Evolutionary conservation across 148 eudicot genomes (phyloP), one percentile per base, ranked within the genome.

Genomic region (Beta vulgaris): DNA sequence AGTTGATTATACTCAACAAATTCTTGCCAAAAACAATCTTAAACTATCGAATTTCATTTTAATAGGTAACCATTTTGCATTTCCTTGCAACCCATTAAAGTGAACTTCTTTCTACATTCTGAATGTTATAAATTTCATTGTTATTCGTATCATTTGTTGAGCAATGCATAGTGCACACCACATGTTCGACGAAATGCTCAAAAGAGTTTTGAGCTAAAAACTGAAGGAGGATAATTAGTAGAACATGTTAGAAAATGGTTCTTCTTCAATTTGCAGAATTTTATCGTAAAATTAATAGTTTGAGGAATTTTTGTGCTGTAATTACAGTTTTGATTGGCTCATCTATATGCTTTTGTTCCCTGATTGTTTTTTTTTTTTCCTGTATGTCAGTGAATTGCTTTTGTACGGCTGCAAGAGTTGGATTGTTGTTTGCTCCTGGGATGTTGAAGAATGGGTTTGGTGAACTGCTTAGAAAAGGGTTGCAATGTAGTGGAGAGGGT

Each of bases 391-490:
- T 23, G 44, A 68, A 43, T 32, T 35, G 67, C 7, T 42, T 34
- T 23, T 44, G n/a, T 15, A 59, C 16, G 60, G 35, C 18, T 70
- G 43, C 68, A 34, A 69, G 79, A 46, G 40, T 74, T 62, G 21
- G 48, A 34, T 21, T 44, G 54, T 44, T 64, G 73, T 1, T 48
- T 76, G 48, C 28, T 66, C 31, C 13, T 11, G 35, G 65, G 65
- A 89, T 89, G 92, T 75, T 89, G 60, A 87, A 75, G 87, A 82
- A 59, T 32, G 46, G 73, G 68, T 60, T 78, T 68, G 43, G 82
- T 43, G 84, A 61, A 42, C n/a, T 82, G 37, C 46, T 81, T 46
- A 19, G 73, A 64, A 82, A 79, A 71, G 83, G 83, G 68, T 1
- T 76, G 25, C 73, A 70, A 68, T 34, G 53, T 35, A 64, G 74